Conservation (phyloP, 768 basidiomycete species). For the Calocybe cyanea region DNA sequence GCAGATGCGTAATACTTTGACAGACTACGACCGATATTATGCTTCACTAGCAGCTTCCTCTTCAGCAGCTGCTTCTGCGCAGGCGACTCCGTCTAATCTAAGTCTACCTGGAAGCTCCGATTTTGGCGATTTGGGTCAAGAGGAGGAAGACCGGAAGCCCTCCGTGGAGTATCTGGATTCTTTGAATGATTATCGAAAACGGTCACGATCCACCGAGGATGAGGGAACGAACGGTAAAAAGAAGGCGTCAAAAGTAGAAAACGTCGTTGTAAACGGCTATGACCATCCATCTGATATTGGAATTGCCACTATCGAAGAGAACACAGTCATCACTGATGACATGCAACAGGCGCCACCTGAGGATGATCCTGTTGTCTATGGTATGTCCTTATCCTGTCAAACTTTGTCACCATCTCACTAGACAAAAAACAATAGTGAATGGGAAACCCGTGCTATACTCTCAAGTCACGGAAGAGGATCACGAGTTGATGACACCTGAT, state of each 20-base stretch:
- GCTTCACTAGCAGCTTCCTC: slow-evolving; percentile 67
- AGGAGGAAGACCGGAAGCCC: slow-evolving; percentile 71
- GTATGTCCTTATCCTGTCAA: slow-evolving; percentile 33
- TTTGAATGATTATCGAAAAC: slow-evolving; percentile 69
- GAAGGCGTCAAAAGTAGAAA: slow-evolving; percentile 42
- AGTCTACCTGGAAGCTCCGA: slow-evolving; percentile 42
- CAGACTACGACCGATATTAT: slow-evolving; percentile 83
- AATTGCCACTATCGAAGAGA: slow-evolving; percentile 16
- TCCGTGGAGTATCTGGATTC: slow-evolving; percentile 63
- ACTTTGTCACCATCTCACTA: background rate
- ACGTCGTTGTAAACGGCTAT: slow-evolving; percentile 22
- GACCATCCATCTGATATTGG: slow-evolving; percentile 19
- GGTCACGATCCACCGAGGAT: slow-evolving; percentile 65
- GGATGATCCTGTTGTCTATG: slow-evolving; percentile 68
- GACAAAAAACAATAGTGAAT: slow-evolving; percentile 48
- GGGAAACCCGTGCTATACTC: slow-evolving; percentile 72
- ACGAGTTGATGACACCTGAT: slow-evolving; percentile 89
- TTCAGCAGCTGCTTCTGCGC: slow-evolving; percentile 49
- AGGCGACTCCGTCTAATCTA: slow-evolving; percentile 57
- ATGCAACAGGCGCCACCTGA: slow-evolving; percentile 16
- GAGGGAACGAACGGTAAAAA: slow-evolving; percentile 33
- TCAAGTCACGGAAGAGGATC: slow-evolving; percentile 86
- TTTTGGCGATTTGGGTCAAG: slow-evolving; percentile 47
- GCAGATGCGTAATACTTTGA: background rate
- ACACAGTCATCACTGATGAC: slow-evolving; percentile 22